Base-by-base conservation (phyloP, 768 basidiomycete species). In the Suillus occidentalis region DNA sequence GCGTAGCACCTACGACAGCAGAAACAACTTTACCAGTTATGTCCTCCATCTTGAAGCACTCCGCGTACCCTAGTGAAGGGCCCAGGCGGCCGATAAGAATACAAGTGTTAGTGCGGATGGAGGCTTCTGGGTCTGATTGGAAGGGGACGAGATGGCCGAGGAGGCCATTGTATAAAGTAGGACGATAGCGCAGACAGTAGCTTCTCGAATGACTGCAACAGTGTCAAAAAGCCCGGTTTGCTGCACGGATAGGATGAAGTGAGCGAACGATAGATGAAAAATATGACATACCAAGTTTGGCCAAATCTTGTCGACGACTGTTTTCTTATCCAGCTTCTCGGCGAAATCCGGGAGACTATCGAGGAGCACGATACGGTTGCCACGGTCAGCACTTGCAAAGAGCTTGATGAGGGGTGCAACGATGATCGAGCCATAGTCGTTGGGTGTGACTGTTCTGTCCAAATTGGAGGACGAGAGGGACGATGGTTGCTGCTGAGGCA, bases 181-280 rank as follows among this genome's bases (percentile, higher is more conserved):
- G 66, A 87, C 89, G 52, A 99, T 88, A 0, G 94, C 88, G 72
- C 92, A 94, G 55, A 97, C 86, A 0, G 97, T 99, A 1, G 94
- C 94, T 76, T 99, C 97, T 45, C 97, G 87, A 64, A 99, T 92
- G 55, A 98, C 82, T 1, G 96, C 89, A 2, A 99, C 93, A 0
- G 95, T 96, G 73, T 99, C 97, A 4, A 90, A 72, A 99, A 99
- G 0, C 34, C 97, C 97, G 3, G 94, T 93, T 88, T 97, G 94
- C 95, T 97, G 16, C 34, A 34, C 34, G 34, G 34, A 34, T 34
- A 40, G 6, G 7, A 25, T 42, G 3, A 37, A 37, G 28, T 25
- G 1, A 60, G 69, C 20, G 68, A 28, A 8, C 47, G 13, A 9
- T 2, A 14, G 42, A 22, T 13, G 12, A 4, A 60, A 5, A 34